Evolutionary conservation across 148 eudicot species (phyloP).

Genomic region (Chenopodium berlandieri): DNA sequence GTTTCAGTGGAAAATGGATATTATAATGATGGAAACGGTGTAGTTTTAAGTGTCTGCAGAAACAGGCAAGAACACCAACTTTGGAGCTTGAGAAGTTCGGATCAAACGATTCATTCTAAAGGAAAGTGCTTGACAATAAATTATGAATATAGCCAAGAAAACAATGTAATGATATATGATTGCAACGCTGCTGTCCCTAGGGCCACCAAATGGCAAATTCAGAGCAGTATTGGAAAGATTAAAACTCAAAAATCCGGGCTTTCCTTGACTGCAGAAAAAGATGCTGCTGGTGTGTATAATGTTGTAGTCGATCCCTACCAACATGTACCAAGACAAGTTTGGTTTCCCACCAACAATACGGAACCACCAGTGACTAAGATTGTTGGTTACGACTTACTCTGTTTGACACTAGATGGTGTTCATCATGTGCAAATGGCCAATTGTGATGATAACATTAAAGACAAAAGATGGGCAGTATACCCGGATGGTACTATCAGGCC

Average conservation of each 20-base stretch:
- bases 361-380: no score
- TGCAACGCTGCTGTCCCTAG: neutral
- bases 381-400: no score
- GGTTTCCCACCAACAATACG: no score
- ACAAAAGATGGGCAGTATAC: no score
- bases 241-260: neutral
- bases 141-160: no score
- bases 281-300: neutral
- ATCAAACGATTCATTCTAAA: neutral
- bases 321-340: no score
- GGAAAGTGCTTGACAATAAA: neutral
- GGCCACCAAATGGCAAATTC: neutral
- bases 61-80: neutral
- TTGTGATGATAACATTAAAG: no score
- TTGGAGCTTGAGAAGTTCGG: neutral
- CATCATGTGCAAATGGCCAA: no score
- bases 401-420: no score
- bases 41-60: neutral
- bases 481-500: no score
- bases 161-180: neutral
- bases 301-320: no score
- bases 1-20: neutral
- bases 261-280: neutral
- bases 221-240: neutral
- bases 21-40: neutral